Evolutionary conservation across 225 moss, liverwort and hornwort genomes (phyloP).

Genomic region (Asterella californica): DNA sequence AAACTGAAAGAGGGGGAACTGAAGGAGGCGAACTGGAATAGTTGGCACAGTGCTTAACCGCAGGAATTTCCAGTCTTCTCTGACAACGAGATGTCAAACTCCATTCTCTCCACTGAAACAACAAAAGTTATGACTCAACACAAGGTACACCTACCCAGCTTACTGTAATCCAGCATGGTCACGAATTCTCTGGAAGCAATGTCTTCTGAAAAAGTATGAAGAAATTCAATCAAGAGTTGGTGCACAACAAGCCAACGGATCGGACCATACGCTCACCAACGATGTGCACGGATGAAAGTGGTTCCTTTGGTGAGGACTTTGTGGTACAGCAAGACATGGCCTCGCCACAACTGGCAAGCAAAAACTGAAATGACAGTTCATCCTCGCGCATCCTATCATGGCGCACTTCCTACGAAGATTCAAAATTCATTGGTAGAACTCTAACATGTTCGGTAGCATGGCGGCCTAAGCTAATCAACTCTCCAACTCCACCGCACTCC

Average conservation of each 20-base stretch:
- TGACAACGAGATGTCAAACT: neutral
- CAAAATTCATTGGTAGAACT: neutral
- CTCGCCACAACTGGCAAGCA: neutral
- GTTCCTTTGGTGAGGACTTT: neutral
- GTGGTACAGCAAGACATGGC: neutral
- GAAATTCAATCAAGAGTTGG: neutral
- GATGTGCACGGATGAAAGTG: neutral
- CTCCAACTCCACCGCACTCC: too few species aligned
- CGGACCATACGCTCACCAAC: neutral
- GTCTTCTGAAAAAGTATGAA: neutral
- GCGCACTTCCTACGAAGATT: neutral
- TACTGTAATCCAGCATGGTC: neutral
- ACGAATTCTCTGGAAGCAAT: neutral
- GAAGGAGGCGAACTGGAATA: neutral
- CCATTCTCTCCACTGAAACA: neutral
- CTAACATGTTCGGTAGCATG: neutral
- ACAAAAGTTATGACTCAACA: neutral
- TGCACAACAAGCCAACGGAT: neutral
- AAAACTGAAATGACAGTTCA: conserved; percentile 5
- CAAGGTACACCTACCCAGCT: neutral
- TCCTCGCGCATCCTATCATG: conserved; percentile 30
- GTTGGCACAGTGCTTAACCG: neutral
- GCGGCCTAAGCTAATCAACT: neutral
- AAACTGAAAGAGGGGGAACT: neutral
- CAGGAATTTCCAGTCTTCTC: neutral